These are phyloP conservation scores for Penicillium frequentans DNA, from an alignment of 2,329 filamentous ascomycete species.

Conservation along the genomic window DNA sequence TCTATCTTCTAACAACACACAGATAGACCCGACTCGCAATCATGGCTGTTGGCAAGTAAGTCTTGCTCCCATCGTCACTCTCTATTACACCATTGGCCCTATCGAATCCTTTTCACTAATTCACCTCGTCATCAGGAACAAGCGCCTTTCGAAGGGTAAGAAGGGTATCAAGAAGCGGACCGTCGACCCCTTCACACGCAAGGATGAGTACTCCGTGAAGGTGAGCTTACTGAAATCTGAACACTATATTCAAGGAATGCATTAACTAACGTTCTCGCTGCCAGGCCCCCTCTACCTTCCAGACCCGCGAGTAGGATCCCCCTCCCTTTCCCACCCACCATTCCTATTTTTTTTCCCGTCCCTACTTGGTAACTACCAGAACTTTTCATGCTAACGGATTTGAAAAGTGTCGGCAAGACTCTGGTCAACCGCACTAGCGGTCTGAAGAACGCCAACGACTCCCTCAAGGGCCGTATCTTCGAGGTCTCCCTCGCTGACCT, in stretches of 20 bases:
- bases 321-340: conserved; percentile 6
- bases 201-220: conserved; percentile 99
- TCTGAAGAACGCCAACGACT: conserved; percentile 99
- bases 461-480: conserved; percentile 97
- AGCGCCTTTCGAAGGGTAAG: conserved; percentile 99
- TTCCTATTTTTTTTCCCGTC: not conserved
- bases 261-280: conserved; percentile 25
- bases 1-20: conserved; percentile 42
- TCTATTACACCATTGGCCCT: conserved; percentile 1
- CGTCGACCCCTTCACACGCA: conserved; percentile 93
- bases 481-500: conserved; percentile 98
- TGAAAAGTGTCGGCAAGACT: conserved; percentile 91
- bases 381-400: conserved; percentile 19
- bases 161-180: conserved; percentile 99
- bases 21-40: conserved; percentile 59
- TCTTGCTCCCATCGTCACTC: conserved; percentile 20
- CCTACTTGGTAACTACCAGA: not conserved
- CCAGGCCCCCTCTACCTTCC: conserved; percentile 91
- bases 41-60: conserved; percentile 82
- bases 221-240: conserved; percentile 47
- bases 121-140: conserved; percentile 68
- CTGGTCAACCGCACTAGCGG: conserved; percentile 98
- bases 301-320: conserved; percentile 83
- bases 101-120: conserved; percentile 14
- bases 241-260: not conserved